Evolutionary conservation across 129 eudicot genomes (phyloP).

Genomic region (Lonicera japonica): DNA sequence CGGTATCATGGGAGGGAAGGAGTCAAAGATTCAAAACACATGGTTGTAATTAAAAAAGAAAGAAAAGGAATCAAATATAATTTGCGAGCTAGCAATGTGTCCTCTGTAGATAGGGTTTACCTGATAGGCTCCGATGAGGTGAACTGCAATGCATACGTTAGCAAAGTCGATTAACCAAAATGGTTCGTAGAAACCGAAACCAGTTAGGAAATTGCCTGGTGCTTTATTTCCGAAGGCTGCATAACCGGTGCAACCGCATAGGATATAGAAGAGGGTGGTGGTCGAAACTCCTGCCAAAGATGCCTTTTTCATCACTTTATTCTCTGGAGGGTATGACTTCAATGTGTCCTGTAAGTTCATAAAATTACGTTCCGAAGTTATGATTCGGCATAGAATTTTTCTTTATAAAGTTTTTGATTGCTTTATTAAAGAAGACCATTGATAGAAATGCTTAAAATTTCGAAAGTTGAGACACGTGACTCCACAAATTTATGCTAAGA

Average conservation of each 20-base stretch:
- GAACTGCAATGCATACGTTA: conserved; percentile 61
- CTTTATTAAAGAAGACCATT: too few species aligned
- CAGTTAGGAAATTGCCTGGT: conserved; percentile 90
- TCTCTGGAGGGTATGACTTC: conserved; percentile 73
- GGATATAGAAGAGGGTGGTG: conserved; percentile 59
- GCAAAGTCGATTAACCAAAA: conserved; percentile 84
- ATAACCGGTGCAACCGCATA: conserved; percentile 69
- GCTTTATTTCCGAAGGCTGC: conserved; percentile 84
- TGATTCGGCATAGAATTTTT: too few species aligned
- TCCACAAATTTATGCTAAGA: too few species aligned
- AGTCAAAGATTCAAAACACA: too few species aligned
- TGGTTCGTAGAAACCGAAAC: conserved; percentile 87
- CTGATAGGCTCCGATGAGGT: conserved; percentile 85
- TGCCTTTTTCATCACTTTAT: conserved; percentile 80
- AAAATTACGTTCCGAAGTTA: too few species aligned
- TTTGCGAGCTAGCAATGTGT: background rate
- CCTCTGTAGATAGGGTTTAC: conserved; percentile 20
- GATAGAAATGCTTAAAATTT: too few species aligned
- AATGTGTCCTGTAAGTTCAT: conserved; percentile 27
- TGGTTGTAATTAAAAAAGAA: too few species aligned
- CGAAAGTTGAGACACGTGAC: too few species aligned
- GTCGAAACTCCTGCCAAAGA: conserved; percentile 57
- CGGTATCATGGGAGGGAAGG: too few species aligned
- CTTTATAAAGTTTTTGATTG: too few species aligned
- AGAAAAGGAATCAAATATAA: too few species aligned